phyloP scores from a whole-genome alignment of 1,284 basidiomycete genomes.

The Apiotrichum veenhuisii region DNA sequence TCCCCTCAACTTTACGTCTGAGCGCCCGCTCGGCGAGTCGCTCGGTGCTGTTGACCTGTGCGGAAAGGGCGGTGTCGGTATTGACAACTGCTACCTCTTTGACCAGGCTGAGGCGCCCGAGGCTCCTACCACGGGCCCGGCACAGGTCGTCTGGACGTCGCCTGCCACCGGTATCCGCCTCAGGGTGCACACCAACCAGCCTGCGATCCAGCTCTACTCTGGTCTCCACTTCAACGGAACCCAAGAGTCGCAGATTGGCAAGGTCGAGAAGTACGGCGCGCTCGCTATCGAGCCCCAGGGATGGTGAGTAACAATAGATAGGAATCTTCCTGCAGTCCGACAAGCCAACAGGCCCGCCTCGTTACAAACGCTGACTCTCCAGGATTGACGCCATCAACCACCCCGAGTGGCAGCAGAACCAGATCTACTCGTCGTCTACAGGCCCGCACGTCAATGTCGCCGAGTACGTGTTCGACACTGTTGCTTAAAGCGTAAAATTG shows the following conservation, averaged over 20 bases:
- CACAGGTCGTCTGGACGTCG: conserved; percentile 19
- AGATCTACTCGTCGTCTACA: conserved; percentile 26
- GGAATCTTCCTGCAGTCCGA: no score
- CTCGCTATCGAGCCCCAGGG: conserved; percentile 39
- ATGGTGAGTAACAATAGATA: background rate
- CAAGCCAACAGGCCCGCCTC: no score
- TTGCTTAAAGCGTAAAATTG: background rate
- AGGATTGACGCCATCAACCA: conserved; percentile 32
- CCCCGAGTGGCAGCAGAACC: conserved; percentile 31
- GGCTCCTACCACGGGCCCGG: conserved; percentile 2
- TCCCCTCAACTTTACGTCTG: conserved; percentile 30
- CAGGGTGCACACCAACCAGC: conserved; percentile 31
- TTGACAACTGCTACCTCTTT: conserved; percentile 41
- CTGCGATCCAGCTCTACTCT: conserved; percentile 30
- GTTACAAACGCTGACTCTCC: no score
- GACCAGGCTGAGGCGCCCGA: conserved; percentile 12
- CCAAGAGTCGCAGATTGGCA: conserved; percentile 10
- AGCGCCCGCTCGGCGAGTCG: conserved; percentile 21
- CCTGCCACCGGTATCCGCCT: conserved; percentile 31
- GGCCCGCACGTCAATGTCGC: conserved; percentile 27
- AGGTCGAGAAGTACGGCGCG: conserved; percentile 29
- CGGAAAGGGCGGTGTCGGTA: conserved; percentile 26
- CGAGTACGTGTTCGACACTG: conserved; percentile 27
- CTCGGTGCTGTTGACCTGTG: conserved; percentile 17
- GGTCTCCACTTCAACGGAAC: conserved; percentile 24